A percentile compares a stretch with the other conserved stretches of the same genome.
Evolutionary conservation across 208 protist species (phyloP).

Genomic region (Herpetomonas samuelpessoai): DNA sequence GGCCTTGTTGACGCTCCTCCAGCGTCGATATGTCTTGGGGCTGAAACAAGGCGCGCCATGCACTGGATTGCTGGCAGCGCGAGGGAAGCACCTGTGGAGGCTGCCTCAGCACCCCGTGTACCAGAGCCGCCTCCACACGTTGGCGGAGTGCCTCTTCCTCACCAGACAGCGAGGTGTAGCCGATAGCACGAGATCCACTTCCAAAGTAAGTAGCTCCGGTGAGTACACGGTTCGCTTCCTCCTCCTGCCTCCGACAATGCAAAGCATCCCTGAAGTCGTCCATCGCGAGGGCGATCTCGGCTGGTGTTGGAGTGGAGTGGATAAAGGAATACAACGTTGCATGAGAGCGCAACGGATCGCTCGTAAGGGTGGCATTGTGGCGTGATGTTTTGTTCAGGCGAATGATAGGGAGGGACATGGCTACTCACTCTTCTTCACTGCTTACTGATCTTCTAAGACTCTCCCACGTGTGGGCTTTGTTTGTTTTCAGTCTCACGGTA

Average conservation of each 20-base stretch:
- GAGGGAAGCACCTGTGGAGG: slow-evolving; percentile 40
- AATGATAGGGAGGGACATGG: slow-evolving; percentile 76
- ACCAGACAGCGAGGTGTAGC: too few relatives aligned
- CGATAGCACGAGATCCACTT: too few relatives aligned
- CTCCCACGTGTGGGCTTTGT: background rate
- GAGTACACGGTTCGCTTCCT: background rate
- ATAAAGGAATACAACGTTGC: slow-evolving; percentile 81
- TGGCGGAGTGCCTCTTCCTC: slow-evolving; percentile 4
- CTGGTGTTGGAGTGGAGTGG: slow-evolving; percentile 45
- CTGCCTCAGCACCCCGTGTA: slow-evolving; percentile 38
- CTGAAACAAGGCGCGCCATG: slow-evolving; percentile 5
- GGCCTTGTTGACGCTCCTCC: too few relatives aligned
- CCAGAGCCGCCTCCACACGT: slow-evolving; percentile 36
- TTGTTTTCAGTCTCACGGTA: too few relatives aligned
- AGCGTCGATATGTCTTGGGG: too few relatives aligned
- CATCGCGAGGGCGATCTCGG: slow-evolving; percentile 48
- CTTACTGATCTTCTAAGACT: too few relatives aligned
- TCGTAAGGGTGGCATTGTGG: slow-evolving; percentile 38
- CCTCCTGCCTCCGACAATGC: slow-evolving; percentile 21
- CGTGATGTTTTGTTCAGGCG: slow-evolving; percentile 41
- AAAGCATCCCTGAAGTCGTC: slow-evolving; percentile 39
- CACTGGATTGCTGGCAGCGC: slow-evolving; percentile 19
- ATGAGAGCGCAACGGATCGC: slow-evolving; percentile 47
- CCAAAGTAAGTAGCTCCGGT: background rate
- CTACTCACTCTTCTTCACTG: too few relatives aligned